Conservation (phyloP, 371 early-diverging fungal species). For the Rhizopus delemar region DNA sequence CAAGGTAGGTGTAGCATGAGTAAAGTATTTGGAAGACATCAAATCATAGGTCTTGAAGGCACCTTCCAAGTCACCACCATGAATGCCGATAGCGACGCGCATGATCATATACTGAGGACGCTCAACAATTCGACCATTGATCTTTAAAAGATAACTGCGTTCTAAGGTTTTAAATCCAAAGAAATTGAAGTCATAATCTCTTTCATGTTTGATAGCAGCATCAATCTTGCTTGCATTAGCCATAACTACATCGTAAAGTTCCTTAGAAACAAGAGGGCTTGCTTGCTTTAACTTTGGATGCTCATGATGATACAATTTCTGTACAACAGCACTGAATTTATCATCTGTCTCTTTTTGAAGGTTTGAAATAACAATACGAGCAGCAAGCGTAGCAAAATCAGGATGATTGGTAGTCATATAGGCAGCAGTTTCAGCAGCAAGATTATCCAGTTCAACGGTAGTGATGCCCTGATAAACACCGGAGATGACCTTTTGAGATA, state of each 20-base stretch:
- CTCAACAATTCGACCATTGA: slow-evolving; percentile 85
- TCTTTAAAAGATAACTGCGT: slow-evolving; percentile 92
- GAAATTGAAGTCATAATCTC: slow-evolving; percentile 97
- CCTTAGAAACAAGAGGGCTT: slow-evolving; percentile 86
- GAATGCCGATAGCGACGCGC: slow-evolving; percentile 98
- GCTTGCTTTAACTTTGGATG: slow-evolving; percentile 89
- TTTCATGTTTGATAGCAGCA: slow-evolving; percentile 90
- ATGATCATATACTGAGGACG: slow-evolving; percentile 99
- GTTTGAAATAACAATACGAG: slow-evolving; percentile 97
- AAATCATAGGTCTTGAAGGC: slow-evolving; percentile 97
- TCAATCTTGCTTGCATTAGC: slow-evolving; percentile 84
- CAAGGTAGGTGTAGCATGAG: slow-evolving; percentile 98
- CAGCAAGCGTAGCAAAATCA: slow-evolving; percentile 96
- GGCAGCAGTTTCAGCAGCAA: slow-evolving; percentile 96
- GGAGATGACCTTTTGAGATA: slow-evolving; percentile 93
- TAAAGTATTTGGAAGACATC: slow-evolving; percentile 95
- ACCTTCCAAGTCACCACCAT: slow-evolving; percentile 89
- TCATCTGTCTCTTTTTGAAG: slow-evolving; percentile 96
- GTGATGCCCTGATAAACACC: slow-evolving; percentile 97
- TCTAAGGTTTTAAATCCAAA: slow-evolving; percentile 99
- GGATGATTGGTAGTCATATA: slow-evolving; percentile 98
- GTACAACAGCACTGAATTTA: slow-evolving; percentile 88
- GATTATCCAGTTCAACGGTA: slow-evolving; percentile 95
- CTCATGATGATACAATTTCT: slow-evolving; percentile 82
- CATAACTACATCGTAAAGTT: slow-evolving; percentile 73